Evolutionary conservation across 495 filamentous ascomycete species (phyloP), one percentile per base, ranked within the genome.

Genomic region (Penicillium pancosmium): DNA sequence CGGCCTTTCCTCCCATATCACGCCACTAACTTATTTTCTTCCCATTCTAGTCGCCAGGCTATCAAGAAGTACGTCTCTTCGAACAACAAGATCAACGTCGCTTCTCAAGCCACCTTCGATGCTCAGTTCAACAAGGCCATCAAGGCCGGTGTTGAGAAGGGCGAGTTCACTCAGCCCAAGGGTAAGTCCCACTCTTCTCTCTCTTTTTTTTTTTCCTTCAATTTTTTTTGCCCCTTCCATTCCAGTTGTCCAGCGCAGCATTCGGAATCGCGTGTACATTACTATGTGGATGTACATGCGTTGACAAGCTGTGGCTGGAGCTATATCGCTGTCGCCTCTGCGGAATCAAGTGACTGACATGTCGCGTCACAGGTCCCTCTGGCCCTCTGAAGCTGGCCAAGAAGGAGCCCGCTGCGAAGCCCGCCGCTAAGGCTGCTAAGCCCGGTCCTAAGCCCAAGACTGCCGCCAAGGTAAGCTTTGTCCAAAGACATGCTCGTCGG

Each of bases 31-130:
- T 46, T 47, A n/a, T 27, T 38, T 21, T 56, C 61, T 31, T 36
- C 40, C 48, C 35, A 25, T 48, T 49, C 67, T 71, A 98, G 94
- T 79, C 95, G 94, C 65, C 89, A 93, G 74, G 89, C 91, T 27
- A 86, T 99, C 73, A 97, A 97, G 89, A 97, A 99, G 77, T 99
- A 98, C 80, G 90, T 99, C 68, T 84, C 85, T 75, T 86, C 90
- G 66, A 98, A 99, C 88, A 97, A 98, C 86, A 90, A 88, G 72
- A 84, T 95, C 74, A 74, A 78, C 62, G 81, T 80, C 56, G 84
- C 86, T 53, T 82, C 79, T 35, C 86, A 88, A 66, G 80, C 80
- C 49, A 86, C 86, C 71, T 98, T 98, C 73, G 93, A 94, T 72
- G 83, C 84, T 62, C 88, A 93, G 66, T 92, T 99, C 86, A 98